Evolutionary conservation across 129 eudicot species (phyloP).

Genomic region (Tanacetum coccineum): DNA sequence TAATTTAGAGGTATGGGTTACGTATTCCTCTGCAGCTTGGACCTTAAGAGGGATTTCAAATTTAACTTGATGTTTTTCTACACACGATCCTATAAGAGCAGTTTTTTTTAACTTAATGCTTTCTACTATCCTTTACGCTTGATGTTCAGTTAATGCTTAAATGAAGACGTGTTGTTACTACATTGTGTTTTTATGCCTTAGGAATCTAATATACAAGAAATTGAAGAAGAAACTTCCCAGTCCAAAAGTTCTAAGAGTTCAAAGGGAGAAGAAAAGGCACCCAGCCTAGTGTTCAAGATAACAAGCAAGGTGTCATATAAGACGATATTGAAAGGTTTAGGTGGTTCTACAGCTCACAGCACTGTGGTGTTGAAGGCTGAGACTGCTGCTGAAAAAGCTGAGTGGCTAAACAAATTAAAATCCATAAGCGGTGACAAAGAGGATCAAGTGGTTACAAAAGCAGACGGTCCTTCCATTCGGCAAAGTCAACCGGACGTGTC

Average conservation of each 20-base stretch:
- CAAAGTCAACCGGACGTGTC: conserved; percentile 90
- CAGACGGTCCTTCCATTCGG: conserved; percentile 58
- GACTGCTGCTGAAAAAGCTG: conserved; percentile 75
- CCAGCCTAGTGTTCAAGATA: conserved; percentile 73
- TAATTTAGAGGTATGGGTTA: conserved; percentile 66
- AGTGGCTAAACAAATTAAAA: conserved; percentile 76
- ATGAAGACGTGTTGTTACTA: not conserved
- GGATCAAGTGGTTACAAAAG: conserved; percentile 56
- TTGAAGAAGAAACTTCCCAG: conserved; percentile 69
- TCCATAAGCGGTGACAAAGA: conserved; percentile 60
- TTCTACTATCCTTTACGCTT: no score
- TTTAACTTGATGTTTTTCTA: not conserved
- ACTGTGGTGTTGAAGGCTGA: conserved; percentile 93
- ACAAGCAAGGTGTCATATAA: conserved; percentile 86
- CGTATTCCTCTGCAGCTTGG: not conserved
- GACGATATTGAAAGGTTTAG: conserved; percentile 77
- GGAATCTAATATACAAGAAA: conserved; percentile 86
- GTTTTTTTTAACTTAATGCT: not conserved
- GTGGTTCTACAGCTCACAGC: conserved; percentile 67
- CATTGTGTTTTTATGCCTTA: conserved; percentile 11
- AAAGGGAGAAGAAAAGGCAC: conserved; percentile 61
- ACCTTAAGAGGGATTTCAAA: not conserved
- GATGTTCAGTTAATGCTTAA: no score
- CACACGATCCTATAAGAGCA: not conserved
- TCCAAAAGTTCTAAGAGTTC: conserved; percentile 84